A percentile compares a stretch with the other conserved stretches of the same genome.
These are phyloP conservation scores for Candida boidinii DNA, from an alignment of 805 yeast species.

Conservation along the genomic window DNA sequence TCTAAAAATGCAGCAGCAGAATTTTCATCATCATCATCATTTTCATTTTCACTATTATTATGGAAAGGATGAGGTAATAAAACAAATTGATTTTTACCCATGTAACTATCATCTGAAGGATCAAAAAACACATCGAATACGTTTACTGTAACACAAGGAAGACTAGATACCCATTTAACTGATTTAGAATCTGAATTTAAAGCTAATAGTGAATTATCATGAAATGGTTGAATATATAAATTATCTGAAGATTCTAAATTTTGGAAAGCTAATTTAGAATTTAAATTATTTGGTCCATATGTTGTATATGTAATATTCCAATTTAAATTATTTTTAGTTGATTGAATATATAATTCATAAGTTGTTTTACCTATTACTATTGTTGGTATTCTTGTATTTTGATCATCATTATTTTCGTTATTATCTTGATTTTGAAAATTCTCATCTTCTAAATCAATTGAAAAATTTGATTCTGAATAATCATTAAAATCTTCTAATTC, in stretches of 20 bases:
- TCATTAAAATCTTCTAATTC: too few relatives aligned
- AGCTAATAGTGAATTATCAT: slow-evolving; percentile 72
- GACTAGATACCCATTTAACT: slow-evolving; percentile 70
- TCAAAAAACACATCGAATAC: slow-evolving; percentile 66
- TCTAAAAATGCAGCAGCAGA: slow-evolving; percentile 53
- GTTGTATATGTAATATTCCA: slow-evolving; percentile 84
- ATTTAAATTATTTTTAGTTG: slow-evolving; percentile 53
- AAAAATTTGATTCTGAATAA: too few relatives aligned
- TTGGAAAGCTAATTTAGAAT: slow-evolving; percentile 40
- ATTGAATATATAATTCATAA: slow-evolving; percentile 69
- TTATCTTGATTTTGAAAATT: slow-evolving; percentile 8
- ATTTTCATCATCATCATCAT: not conserved
- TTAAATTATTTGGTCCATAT: slow-evolving; percentile 91
- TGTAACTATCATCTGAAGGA: slow-evolving; percentile 4
- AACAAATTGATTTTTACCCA: slow-evolving; percentile 29
- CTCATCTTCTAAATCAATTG: slow-evolving; percentile 2
- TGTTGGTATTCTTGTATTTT: slow-evolving; percentile 15
- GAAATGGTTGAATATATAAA: slow-evolving; percentile 74
- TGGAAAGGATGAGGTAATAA: slow-evolving; percentile 64
- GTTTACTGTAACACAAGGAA: slow-evolving; percentile 65
- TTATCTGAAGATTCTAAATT: slow-evolving; percentile 58
- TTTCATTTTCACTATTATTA: slow-evolving; percentile 1
- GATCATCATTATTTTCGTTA: slow-evolving; percentile 3
- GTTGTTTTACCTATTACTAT: slow-evolving; percentile 64
- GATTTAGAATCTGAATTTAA: slow-evolving; percentile 59